Base-by-base conservation (phyloP, 225 moss, liverwort and hornwort species). In the Physcomitrium patens region DNA sequence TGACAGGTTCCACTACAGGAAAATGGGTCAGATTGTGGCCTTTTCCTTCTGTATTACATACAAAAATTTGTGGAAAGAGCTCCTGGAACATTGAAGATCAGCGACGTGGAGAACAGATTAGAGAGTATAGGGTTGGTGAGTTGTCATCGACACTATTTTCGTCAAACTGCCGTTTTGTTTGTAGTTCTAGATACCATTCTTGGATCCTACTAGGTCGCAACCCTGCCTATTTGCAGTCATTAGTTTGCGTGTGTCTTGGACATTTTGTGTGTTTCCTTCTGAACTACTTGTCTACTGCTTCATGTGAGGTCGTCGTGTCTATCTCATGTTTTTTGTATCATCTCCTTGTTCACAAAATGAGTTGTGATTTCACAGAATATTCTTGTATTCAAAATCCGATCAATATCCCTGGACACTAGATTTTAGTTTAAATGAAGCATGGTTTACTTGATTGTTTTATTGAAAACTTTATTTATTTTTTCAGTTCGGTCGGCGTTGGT, bases 21-120 rank as follows among this genome's bases (percentile, higher is more conserved):
- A 71, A 94, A 94, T 69, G 93, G 91, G 69, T 94, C 93, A 41
- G 93, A 94, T 70, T 94, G 93, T 79, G 93, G 93, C 23, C 86
- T 94, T 26, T 91, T 91, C 68, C 86, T 94, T 79, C 79, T 94
- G 19, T 91, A 91, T 55, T 94, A 94, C 67, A 87, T 94, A 47
- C 78, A 91, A 63, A 76, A 68, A 62, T 94, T 94, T 72, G 76
- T 91, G 17, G 82, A 81, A 43, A 78, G 81, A 50, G 87, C 93
- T 70, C 91, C 91, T 4, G 8, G 59, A 66, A 70, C 69, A 50
- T 78, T 94, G 70, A 85, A 79, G 68, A 12, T 78, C 16, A 82
- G 88, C 65, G 91, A 94, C 68, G 60, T 88, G 26, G 56, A 89
- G 42, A 72, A 73, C 15, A 65, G 42, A 18, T 72, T 87, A 74